Base-by-base conservation (phyloP, 768 basidiomycete species). In the Pisolithus orientalis region DNA sequence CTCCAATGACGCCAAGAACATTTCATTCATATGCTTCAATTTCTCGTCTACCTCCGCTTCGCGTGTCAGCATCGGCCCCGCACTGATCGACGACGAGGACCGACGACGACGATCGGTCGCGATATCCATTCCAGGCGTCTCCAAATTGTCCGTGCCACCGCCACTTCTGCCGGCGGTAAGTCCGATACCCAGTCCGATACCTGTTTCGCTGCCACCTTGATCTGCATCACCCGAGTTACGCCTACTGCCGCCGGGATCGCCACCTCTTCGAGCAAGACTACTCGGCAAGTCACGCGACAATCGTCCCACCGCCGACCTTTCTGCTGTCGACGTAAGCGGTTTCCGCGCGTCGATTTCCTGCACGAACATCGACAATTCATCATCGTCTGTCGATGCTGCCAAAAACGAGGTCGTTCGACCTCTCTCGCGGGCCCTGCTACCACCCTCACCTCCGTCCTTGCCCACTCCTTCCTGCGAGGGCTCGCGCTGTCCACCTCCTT, bases 321-420 rank as follows among this genome's bases (percentile, higher is more conserved):
- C 57, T 25, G 50, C 52, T n/a, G 45, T 58, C 6, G 52, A 61
- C 34, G 60, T 58, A 7, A 90, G 70, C 3, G 87, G 87, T 60
- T 82, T 83, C 25, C 85, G 75, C 25, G 78, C 70, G 58, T 87
- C 87, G 47, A 88, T 87, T 44, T 89, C 84, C 60, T 85, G 83
- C 39, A 90, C 84, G 59, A 90, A 90, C 11, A 77, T 72, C 5
- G 87, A 87, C 28, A 90, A 81, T 47, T 89, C 88, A 57, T 88
- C 87, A 58, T 90, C 85, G 55, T 90, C 85, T 6, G 79, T 78
- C 43, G 72, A 70, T 1, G 71, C 67, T 48, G 74, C 73, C 51
- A 82, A 64, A 61, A 72, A 78, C 5, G 76, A 76, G 7, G 79
- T 63, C 39, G 63, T 66, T 70, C 72, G 53, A 39, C 14, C 21